Evolutionary conservation across 2,329 filamentous ascomycete species (phyloP).

Genomic region (Stagonosporopsis chrysanthemi): DNA sequence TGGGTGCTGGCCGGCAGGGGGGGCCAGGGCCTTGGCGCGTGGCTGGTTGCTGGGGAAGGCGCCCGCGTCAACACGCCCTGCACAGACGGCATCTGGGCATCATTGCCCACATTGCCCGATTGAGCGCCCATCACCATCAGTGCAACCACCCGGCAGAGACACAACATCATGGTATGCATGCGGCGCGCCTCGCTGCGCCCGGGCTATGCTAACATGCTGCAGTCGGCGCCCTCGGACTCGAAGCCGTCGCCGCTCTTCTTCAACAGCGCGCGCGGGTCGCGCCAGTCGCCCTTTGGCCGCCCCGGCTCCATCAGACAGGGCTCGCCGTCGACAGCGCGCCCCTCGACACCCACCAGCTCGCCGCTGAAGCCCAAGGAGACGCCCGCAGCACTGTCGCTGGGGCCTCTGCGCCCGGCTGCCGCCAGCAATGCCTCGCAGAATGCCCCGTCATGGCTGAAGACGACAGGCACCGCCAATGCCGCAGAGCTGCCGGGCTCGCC

Average conservation of each 20-base stretch:
- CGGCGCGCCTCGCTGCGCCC: not conserved
- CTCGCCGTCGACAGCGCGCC: conserved; percentile 51
- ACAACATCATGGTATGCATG: conserved; percentile 20
- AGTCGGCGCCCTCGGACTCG: conserved; percentile 48
- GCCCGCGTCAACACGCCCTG: conserved; percentile 24
- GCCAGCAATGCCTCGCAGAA: conserved; percentile 37
- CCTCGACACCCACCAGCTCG: conserved; percentile 51
- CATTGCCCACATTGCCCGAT: conserved; percentile 4
- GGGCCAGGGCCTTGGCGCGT: not conserved
- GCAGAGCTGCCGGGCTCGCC: conserved; percentile 44
- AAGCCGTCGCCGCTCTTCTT: conserved; percentile 55
- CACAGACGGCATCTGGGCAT: conserved; percentile 17
- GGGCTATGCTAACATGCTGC: conserved; percentile 15
- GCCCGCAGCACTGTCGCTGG: conserved; percentile 37
- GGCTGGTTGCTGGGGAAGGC: conserved; percentile 8
- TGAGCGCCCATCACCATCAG: conserved; percentile 2
- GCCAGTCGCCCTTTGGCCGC: conserved; percentile 54
- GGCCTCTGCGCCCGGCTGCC: conserved; percentile 37
- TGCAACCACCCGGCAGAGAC: conserved; percentile 10
- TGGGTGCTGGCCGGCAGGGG: not conserved
- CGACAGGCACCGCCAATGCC: conserved; percentile 23
- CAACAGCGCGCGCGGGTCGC: conserved; percentile 48
- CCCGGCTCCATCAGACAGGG: conserved; percentile 50
- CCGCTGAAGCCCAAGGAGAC: conserved; percentile 49
- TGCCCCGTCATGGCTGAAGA: conserved; percentile 48